Conservation (phyloP, 495 filamentous ascomycete genomes). For the Parmelia sp. region DNA sequence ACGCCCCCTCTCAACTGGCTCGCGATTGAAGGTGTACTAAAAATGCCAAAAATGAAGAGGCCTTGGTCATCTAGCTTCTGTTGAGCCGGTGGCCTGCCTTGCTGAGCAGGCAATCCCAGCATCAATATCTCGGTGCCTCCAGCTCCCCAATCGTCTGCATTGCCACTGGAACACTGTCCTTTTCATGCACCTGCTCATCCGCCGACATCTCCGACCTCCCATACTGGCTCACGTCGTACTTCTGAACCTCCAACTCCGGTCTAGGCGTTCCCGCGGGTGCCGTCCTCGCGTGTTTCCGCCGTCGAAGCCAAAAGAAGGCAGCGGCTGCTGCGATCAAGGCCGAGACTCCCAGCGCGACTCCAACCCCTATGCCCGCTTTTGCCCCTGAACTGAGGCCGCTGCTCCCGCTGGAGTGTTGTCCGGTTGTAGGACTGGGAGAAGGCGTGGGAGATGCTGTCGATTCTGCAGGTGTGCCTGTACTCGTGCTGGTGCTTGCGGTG, state of each 20-base stretch:
- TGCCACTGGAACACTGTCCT: not conserved
- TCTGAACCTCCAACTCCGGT: not conserved
- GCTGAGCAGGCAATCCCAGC: too few relatives aligned
- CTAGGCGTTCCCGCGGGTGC: not conserved
- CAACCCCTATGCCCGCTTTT: conserved; percentile 3
- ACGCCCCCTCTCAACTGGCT: not conserved
- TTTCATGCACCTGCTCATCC: not conserved
- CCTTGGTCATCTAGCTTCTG: too few relatives aligned
- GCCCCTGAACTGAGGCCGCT: not conserved
- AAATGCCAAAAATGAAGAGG: too few relatives aligned
- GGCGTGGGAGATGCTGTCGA: not conserved
- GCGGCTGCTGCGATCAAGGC: not conserved
- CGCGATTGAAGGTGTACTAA: not conserved
- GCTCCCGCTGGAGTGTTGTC: not conserved
- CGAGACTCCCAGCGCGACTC: conserved; percentile 7
- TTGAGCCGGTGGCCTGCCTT: too few relatives aligned
- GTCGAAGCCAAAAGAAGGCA: not conserved
- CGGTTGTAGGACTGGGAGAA: not conserved
- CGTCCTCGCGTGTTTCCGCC: not conserved
- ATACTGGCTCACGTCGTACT: not conserved
- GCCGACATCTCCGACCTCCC: not conserved
- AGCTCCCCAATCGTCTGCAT: not conserved
- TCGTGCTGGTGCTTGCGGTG: not conserved
- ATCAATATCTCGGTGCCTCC: not conserved
- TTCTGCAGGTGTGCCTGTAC: not conserved